Conservation (phyloP, 2,329 filamentous ascomycete genomes). For the Leptographium galeiforme region DNA sequence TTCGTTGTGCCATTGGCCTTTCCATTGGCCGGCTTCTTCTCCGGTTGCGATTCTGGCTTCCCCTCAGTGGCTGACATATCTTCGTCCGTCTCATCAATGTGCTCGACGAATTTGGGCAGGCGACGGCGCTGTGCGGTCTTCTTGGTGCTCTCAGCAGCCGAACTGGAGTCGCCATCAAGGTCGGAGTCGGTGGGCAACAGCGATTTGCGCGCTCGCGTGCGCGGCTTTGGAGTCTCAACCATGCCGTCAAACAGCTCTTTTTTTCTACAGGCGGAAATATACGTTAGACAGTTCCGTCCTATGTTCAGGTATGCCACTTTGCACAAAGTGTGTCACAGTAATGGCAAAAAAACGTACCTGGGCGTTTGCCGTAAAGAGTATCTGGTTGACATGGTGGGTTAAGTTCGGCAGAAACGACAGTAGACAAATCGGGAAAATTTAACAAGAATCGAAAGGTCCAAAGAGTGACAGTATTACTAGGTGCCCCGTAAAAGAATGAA, state of each 20-base stretch:
- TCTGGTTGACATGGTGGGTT: conserved; percentile 16
- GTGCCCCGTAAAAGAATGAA: background rate
- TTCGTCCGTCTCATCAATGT: conserved; percentile 33
- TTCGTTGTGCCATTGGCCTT: background rate
- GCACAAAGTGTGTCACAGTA: background rate
- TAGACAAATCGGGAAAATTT: background rate
- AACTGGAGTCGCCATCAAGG: conserved; percentile 35
- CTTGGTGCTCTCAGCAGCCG: conserved; percentile 25
- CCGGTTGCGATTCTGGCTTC: background rate
- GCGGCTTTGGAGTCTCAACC: conserved; percentile 41
- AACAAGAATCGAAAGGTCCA: background rate
- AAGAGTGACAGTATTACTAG: background rate
- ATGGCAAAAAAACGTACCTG: conserved; percentile 13
- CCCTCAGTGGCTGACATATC: background rate
- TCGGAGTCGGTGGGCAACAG: conserved; percentile 30
- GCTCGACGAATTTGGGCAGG: conserved; percentile 34
- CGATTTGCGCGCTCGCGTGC: conserved; percentile 35
- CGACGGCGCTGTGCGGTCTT: conserved; percentile 27
- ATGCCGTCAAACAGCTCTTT: conserved; percentile 49
- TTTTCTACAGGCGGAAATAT: conserved; percentile 28
- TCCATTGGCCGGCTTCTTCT: background rate
- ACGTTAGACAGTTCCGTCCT: background rate
- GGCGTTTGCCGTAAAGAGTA: conserved; percentile 21
- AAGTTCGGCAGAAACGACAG: background rate
- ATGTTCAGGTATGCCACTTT: background rate